phyloP scores from a whole-genome alignment of 805 yeast genomes.

The Candida tallmaniae region DNA sequence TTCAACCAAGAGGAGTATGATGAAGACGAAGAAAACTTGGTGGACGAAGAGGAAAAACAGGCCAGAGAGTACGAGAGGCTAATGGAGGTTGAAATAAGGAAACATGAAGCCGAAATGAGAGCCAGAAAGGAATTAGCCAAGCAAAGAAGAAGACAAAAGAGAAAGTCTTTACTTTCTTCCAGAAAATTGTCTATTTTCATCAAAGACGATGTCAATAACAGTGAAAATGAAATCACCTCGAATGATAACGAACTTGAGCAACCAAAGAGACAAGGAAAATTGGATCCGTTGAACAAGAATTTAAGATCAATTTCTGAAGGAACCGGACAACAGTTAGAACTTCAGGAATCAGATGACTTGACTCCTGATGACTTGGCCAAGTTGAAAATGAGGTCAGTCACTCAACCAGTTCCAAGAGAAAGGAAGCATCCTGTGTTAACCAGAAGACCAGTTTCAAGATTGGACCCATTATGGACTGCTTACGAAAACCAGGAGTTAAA shows the following conservation, averaged over 20 bases:
- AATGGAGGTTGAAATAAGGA: conserved; percentile 41
- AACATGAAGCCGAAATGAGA: conserved; percentile 50
- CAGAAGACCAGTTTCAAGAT: conserved; percentile 51
- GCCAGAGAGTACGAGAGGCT: conserved; percentile 44
- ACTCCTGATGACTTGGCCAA: conserved; percentile 43
- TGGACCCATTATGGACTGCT: conserved; percentile 53
- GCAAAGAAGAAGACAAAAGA: conserved; percentile 38
- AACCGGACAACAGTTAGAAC: conserved; percentile 13
- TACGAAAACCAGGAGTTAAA: conserved; percentile 46
- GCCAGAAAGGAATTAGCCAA: conserved; percentile 46
- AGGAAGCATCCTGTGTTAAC: conserved; percentile 38
- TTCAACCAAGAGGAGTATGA: conserved; percentile 60
- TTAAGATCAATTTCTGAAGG: conserved; percentile 37
- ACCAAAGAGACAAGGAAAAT: conserved; percentile 35
- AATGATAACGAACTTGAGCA: conserved; percentile 27
- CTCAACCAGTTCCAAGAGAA: conserved; percentile 34
- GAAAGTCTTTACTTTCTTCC: conserved; percentile 36
- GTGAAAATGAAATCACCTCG: conserved; percentile 23
- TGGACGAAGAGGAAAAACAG: conserved; percentile 39
- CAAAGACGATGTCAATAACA: conserved; percentile 29
- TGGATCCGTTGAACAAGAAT: conserved; percentile 9
- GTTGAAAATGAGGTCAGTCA: conserved; percentile 43
- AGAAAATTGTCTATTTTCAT: conserved; percentile 33
- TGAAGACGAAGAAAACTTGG: conserved; percentile 45
- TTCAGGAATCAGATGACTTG: conserved; percentile 31